A percentile compares a stretch with the other conserved stretches of the same genome.
phyloP scores from a whole-genome alignment of 129 eudicot species.

The Saussurea involucrata region DNA sequence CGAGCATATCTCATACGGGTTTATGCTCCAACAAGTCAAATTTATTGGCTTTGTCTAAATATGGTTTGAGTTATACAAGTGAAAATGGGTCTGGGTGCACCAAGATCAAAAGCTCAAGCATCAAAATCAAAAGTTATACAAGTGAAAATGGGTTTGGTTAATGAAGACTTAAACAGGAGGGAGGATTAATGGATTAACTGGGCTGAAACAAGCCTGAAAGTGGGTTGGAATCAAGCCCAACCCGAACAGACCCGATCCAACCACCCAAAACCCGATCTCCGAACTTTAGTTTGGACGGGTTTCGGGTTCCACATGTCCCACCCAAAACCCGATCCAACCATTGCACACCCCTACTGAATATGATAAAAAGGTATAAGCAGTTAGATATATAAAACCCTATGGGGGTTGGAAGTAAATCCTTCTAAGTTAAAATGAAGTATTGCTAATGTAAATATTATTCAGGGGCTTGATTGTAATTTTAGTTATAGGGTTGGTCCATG shows the following conservation, averaged over 20 bases:
- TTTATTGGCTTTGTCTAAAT: slow-evolving; percentile 24
- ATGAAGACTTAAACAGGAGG: slow-evolving; percentile 25
- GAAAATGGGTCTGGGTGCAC: slow-evolving; percentile 4
- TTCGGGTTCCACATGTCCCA: no score
- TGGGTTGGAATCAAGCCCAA: no score
- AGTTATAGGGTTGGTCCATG: not conserved
- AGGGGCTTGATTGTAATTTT: not conserved
- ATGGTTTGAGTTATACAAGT: slow-evolving; percentile 4
- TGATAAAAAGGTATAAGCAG: not conserved
- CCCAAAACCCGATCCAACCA: no score
- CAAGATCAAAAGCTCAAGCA: slow-evolving; percentile 1
- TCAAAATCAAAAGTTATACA: slow-evolving; percentile 19
- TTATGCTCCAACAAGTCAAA: slow-evolving; percentile 35
- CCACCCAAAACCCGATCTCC: no score
- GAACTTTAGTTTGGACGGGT: no score
- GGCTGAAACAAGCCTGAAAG: no score
- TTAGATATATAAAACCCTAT: no score
- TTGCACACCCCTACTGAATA: no score
- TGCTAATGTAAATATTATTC: not conserved
- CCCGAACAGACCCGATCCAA: no score
- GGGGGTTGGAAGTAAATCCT: not conserved
- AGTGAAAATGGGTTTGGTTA: slow-evolving; percentile 31
- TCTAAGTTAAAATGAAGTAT: not conserved
- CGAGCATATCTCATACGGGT: slow-evolving; percentile 10
- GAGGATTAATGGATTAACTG: slow-evolving; percentile 43